A percentile compares a stretch with the other conserved stretches of the same genome.
Evolutionary conservation across 2,329 filamentous ascomycete species (phyloP).

Genomic region (Alternaria gansuensis): DNA sequence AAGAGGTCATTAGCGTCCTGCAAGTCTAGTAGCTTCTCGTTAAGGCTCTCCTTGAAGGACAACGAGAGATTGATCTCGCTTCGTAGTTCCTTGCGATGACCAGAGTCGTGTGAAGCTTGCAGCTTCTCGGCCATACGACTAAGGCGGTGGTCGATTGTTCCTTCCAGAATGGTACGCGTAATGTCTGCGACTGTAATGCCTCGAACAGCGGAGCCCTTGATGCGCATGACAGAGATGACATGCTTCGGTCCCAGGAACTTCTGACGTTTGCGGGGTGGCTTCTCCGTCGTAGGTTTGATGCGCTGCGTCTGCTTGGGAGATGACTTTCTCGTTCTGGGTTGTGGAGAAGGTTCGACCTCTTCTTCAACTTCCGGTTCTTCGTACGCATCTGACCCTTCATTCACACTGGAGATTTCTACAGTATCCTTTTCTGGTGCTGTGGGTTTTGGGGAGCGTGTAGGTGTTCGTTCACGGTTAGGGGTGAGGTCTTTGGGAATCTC

Average conservation of each 20-base stretch:
- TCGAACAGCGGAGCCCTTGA: slow-evolving; percentile 48
- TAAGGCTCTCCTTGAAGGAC: slow-evolving; percentile 59
- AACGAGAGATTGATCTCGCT: slow-evolving; percentile 60
- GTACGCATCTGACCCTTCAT: slow-evolving; percentile 30
- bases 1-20: slow-evolving; percentile 63
- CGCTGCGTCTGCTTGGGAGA: slow-evolving; percentile 26
- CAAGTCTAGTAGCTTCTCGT: slow-evolving; percentile 60
- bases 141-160: slow-evolving; percentile 59
- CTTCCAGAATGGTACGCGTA: slow-evolving; percentile 60
- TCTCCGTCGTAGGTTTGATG: slow-evolving; percentile 26
- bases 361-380: slow-evolving; percentile 31
- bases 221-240: slow-evolving; percentile 49
- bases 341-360: slow-evolving; percentile 25
- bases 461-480: slow-evolving; percentile 23
- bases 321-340: slow-evolving; percentile 19
- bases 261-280: slow-evolving; percentile 43
- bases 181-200: slow-evolving; percentile 63
- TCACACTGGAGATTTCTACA: slow-evolving; percentile 26
- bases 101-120: slow-evolving; percentile 53
- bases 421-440: slow-evolving; percentile 11
- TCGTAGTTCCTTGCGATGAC: slow-evolving; percentile 52
- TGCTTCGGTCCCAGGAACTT: slow-evolving; percentile 43
- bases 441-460: slow-evolving; percentile 11
- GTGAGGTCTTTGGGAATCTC: slow-evolving; percentile 32
- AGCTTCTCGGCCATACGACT: slow-evolving; percentile 53